These are phyloP conservation scores for Periconia macrospinosa DNA, from an alignment of 2,329 filamentous ascomycete species.

Conservation along the genomic window DNA sequence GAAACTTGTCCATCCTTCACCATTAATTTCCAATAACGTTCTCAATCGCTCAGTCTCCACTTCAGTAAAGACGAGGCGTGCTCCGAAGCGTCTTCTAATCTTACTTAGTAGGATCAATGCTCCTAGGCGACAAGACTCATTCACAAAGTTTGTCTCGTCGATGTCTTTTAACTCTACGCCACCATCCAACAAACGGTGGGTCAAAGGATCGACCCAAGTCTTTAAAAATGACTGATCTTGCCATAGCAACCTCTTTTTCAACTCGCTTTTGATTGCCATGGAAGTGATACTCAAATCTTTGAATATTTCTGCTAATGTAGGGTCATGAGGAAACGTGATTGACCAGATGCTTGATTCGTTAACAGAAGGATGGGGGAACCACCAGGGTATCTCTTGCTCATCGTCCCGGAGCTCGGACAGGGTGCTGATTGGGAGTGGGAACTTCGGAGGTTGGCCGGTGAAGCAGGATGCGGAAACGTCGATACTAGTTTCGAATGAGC, in stretches of 20 bases:
- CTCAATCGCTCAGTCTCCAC: slow-evolving; percentile 12
- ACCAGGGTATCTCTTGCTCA: slow-evolving; percentile 12
- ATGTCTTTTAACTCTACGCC: slow-evolving; percentile 10
- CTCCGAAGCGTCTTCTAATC: slow-evolving; percentile 12
- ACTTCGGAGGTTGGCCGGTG: slow-evolving; percentile 8
- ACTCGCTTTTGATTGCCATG: slow-evolving; percentile 12
- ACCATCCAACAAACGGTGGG: slow-evolving; percentile 9
- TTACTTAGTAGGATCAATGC: slow-evolving; percentile 13
- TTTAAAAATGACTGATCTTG: slow-evolving; percentile 12
- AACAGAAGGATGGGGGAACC: slow-evolving; percentile 12
- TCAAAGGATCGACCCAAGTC: slow-evolving; percentile 12
- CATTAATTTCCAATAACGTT: slow-evolving; percentile 11
- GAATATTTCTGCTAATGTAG: slow-evolving; percentile 12
- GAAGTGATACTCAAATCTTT: slow-evolving; percentile 10
- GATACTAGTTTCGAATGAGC: slow-evolving; percentile 13
- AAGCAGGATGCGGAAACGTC: slow-evolving; percentile 14
- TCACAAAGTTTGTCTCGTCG: slow-evolving; percentile 12
- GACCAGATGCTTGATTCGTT: slow-evolving; percentile 11
- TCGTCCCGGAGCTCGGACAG: slow-evolving; percentile 9
- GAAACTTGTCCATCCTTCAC: slow-evolving; percentile 10
- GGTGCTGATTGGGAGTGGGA: slow-evolving; percentile 10
- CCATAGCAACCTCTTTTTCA: slow-evolving; percentile 11
- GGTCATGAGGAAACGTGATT: slow-evolving; percentile 7
- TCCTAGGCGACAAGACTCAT: slow-evolving; percentile 13
- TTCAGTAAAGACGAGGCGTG: slow-evolving; percentile 12